These are phyloP conservation scores for Penicillium sp. DNA, from an alignment of 2,329 filamentous ascomycete genomes.

Conservation along the genomic window DNA sequence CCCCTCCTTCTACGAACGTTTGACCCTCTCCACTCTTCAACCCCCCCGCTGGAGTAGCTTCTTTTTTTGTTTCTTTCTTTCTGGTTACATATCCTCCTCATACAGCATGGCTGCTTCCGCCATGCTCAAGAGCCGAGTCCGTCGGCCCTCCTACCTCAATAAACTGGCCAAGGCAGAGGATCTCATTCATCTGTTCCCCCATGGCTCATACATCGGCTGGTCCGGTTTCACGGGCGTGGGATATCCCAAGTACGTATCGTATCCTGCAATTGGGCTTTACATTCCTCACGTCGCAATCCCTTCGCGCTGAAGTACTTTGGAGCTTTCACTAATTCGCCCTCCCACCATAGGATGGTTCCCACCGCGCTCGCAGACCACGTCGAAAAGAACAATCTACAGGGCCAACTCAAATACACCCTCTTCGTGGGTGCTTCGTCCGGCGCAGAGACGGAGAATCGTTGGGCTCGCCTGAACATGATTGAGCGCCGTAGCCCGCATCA, in stretches of 20 bases:
- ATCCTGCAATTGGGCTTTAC: neutral
- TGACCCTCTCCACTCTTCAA: constrained; percentile 15
- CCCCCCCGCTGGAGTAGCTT: neutral
- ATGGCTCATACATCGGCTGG: constrained; percentile 88
- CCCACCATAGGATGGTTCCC: constrained; percentile 71
- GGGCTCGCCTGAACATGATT: constrained; percentile 91
- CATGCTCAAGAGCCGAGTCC: constrained; percentile 75
- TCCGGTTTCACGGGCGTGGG: constrained; percentile 89
- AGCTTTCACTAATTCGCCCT: neutral
- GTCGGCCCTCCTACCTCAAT: constrained; percentile 76
- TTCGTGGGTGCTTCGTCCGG: constrained; percentile 91
- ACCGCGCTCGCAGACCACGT: constrained; percentile 86
- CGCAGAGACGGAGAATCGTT: constrained; percentile 88
- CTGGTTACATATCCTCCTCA: neutral
- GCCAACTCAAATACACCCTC: constrained; percentile 81
- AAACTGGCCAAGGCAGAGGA: constrained; percentile 83
- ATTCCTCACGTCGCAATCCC: neutral
- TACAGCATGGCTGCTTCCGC: constrained; percentile 66
- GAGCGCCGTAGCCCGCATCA: constrained; percentile 83
- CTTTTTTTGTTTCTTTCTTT: neutral
- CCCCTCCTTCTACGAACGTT: constrained; percentile 13
- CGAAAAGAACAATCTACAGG: constrained; percentile 82
- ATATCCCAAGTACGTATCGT: constrained; percentile 75
- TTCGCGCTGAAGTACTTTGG: neutral
- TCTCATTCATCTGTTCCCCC: constrained; percentile 78